These are phyloP conservation scores for Juncus effusus DNA, from an alignment of 176 grass and related monocot genomes.

Conservation along the genomic window DNA sequence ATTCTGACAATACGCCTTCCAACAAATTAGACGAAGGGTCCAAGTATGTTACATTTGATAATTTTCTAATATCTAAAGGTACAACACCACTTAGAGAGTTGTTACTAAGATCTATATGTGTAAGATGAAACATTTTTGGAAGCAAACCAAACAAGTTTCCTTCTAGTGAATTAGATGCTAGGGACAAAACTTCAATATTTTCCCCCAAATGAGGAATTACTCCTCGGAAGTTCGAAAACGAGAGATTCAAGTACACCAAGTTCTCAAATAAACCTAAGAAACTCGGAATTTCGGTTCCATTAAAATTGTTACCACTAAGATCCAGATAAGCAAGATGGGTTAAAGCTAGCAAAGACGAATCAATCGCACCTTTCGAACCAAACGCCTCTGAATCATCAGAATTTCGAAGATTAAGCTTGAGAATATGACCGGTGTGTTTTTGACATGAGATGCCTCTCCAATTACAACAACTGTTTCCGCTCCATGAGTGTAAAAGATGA, in stretches of 20 bases:
- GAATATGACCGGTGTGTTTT: conserved; percentile 25
- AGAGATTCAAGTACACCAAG: conserved; percentile 17
- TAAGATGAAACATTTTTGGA: conserved; percentile 14
- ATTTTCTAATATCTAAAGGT: conserved; percentile 30
- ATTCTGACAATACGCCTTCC: conserved; percentile 14
- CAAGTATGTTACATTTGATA: conserved; percentile 25
- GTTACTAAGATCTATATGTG: conserved; percentile 11
- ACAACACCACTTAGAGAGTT: conserved; percentile 28
- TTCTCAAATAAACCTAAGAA: conserved; percentile 15
- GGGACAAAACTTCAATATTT: neutral
- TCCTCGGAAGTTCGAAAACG: neutral
- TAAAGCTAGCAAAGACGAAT: conserved; percentile 26
- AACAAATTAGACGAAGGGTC: conserved; percentile 24
- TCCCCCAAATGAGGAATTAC: neutral
- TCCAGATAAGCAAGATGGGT: conserved; percentile 34
- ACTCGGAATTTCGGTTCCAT: conserved; percentile 4
- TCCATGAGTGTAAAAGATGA: conserved; percentile 27
- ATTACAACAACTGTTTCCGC: conserved; percentile 34
- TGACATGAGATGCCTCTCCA: conserved; percentile 39
- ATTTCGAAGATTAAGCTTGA: conserved; percentile 32
- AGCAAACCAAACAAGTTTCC: conserved; percentile 22
- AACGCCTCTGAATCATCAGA: neutral
- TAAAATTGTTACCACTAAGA: conserved; percentile 24
- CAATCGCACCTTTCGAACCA: conserved; percentile 28
- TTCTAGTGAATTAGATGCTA: conserved; percentile 12